These are phyloP conservation scores for Russula emetica DNA, from an alignment of 768 basidiomycete species.

Conservation along the genomic window DNA sequence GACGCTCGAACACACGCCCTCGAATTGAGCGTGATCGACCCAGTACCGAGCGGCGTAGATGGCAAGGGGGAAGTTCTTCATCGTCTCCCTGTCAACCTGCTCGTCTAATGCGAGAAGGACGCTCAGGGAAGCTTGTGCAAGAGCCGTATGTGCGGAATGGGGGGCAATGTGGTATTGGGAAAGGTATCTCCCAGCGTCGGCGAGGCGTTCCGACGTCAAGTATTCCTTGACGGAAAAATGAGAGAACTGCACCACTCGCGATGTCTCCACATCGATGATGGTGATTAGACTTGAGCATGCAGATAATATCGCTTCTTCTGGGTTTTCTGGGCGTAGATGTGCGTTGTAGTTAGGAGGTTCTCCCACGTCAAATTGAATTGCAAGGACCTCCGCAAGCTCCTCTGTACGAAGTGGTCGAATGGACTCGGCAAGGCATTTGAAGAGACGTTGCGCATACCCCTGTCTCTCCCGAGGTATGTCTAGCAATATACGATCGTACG, in stretches of 20 bases:
- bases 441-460: neutral
- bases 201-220: neutral
- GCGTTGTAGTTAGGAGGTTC: neutral
- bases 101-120: neutral
- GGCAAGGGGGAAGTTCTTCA: neutral
- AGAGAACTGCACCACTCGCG: neutral
- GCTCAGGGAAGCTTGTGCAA: neutral
- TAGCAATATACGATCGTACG: neutral
- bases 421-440: neutral
- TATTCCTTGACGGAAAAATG: neutral
- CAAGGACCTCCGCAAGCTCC: neutral
- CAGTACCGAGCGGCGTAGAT: neutral
- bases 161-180: neutral
- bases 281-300: neutral
- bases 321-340: neutral
- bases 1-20: neutral
- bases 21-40: neutral
- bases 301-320: neutral
- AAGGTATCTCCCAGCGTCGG: neutral
- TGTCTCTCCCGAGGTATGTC: neutral
- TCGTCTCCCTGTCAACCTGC: neutral
- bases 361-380: neutral
- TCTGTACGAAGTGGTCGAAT: neutral
- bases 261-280: neutral
- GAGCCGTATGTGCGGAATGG: neutral